phyloP scores from a whole-genome alignment of 2,329 filamentous ascomycete species.

The Gremmenia infestans region DNA sequence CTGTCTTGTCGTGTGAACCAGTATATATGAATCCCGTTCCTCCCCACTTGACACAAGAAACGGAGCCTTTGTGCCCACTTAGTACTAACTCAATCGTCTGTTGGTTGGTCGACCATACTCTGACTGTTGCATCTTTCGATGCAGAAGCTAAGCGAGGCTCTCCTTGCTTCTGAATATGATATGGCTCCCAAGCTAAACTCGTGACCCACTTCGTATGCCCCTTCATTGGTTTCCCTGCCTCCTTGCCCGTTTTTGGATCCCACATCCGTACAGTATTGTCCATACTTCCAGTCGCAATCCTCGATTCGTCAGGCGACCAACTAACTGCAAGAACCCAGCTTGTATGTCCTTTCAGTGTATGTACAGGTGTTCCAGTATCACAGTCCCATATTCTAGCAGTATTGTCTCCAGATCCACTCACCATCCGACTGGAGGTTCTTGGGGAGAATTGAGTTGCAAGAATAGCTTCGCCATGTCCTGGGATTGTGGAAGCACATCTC shows the following conservation, averaged over 20 bases:
- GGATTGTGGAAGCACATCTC: conserved; percentile 80
- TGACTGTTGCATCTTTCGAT: conserved; percentile 83
- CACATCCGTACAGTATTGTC: conserved; percentile 89
- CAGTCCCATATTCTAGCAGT: conserved; percentile 94
- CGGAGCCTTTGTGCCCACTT: conserved; percentile 81
- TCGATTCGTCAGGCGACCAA: conserved; percentile 78
- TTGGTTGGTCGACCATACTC: conserved; percentile 79
- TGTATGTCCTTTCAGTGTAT: conserved; percentile 81
- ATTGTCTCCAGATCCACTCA: conserved; percentile 85
- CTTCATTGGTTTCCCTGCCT: conserved; percentile 63
- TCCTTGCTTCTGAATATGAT: conserved; percentile 71
- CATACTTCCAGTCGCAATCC: conserved; percentile 86
- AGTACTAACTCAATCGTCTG: conserved; percentile 76
- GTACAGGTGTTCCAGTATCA: conserved; percentile 82
- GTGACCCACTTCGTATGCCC: conserved; percentile 90
- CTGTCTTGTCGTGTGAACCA: conserved; percentile 82
- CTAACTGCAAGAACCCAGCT: conserved; percentile 85
- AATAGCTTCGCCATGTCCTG: conserved; percentile 89
- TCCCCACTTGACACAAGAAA: conserved; percentile 92
- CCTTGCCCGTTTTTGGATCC: conserved; percentile 76
- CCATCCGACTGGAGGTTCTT: conserved; percentile 67
- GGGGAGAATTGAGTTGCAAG: conserved; percentile 83
- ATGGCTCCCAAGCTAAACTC: conserved; percentile 87
- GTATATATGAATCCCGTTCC: conserved; percentile 83
- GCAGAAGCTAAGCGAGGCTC: conserved; percentile 77